phyloP scores from a whole-genome alignment of 139 green algal genomes.

The Tetraselmis chui region DNA sequence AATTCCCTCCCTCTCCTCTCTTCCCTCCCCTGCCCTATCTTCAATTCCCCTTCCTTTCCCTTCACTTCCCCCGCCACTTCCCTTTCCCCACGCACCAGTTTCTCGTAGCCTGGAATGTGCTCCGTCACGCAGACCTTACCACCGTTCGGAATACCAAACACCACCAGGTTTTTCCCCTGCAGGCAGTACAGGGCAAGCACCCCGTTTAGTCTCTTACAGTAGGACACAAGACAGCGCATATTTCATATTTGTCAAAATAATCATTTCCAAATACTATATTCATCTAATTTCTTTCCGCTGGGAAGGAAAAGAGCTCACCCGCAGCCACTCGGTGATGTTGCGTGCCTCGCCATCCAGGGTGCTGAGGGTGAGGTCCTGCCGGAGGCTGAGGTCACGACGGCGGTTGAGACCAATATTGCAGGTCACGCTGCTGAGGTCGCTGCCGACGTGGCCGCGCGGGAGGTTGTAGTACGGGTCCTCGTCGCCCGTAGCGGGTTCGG shows the following conservation, averaged over 20 bases:
- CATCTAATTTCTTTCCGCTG: too few species aligned
- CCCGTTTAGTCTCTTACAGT: background rate
- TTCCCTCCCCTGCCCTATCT: too few species aligned
- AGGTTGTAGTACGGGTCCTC: slow-evolving; percentile 30
- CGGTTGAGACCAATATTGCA: slow-evolving; percentile 43
- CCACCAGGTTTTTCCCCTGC: slow-evolving; percentile 27
- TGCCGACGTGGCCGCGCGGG: slow-evolving; percentile 37
- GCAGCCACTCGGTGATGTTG: slow-evolving; percentile 29
- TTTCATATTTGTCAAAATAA: background rate
- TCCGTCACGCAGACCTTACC: slow-evolving; percentile 39
- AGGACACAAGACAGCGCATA: background rate
- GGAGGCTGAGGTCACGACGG: slow-evolving; percentile 38
- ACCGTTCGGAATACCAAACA: slow-evolving; percentile 50
- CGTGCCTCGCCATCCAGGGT: slow-evolving; percentile 7
- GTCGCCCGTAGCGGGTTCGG: too few species aligned
- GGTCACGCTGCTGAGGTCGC: slow-evolving; percentile 26
- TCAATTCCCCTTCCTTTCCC: too few species aligned
- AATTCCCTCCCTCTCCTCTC: too few species aligned
- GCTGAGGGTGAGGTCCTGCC: slow-evolving; percentile 31
- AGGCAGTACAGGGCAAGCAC: background rate
- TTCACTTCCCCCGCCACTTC: too few species aligned
- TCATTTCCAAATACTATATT: too few species aligned
- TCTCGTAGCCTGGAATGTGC: slow-evolving; percentile 36
- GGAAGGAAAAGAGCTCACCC: slow-evolving; percentile 16
- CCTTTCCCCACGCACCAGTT: too few species aligned